These are phyloP conservation scores for Leccinum subrobustum DNA, from an alignment of 1,284 basidiomycete genomes.

Conservation along the genomic window DNA sequence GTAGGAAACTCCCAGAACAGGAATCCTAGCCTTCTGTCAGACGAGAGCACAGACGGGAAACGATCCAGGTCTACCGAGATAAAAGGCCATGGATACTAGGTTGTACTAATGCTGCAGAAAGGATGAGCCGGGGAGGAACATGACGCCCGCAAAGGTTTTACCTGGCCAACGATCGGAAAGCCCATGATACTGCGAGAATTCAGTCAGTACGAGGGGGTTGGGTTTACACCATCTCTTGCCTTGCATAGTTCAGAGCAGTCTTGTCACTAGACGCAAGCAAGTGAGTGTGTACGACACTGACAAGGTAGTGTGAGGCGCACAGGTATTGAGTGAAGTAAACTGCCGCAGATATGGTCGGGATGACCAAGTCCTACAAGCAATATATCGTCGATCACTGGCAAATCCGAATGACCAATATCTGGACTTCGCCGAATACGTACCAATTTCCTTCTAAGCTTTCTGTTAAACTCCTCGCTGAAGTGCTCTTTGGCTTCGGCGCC, in stretches of 20 bases:
- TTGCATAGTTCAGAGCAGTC: constrained; percentile 66
- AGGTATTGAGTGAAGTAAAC: constrained; percentile 69
- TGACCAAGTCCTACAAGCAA: constrained; percentile 47
- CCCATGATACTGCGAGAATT: constrained; percentile 54
- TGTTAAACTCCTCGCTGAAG: constrained; percentile 63
- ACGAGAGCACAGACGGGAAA: not conserved
- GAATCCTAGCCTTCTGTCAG: constrained; percentile 42
- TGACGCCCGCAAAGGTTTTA: constrained; percentile 21
- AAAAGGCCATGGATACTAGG: constrained; percentile 63
- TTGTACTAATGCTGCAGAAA: constrained; percentile 46
- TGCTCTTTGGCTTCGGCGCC: constrained; percentile 48
- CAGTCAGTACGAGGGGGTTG: constrained; percentile 2
- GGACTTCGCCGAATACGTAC: constrained; percentile 34
- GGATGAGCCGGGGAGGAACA: constrained; percentile 9
- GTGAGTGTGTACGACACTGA: constrained; percentile 3
- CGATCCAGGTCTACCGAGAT: constrained; percentile 17
- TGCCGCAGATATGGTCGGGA: constrained; percentile 61
- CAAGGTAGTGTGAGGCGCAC: constrained; percentile 31
- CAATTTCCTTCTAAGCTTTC: constrained; percentile 54
- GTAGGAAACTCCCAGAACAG: constrained; percentile 67
- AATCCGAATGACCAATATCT: not conserved
- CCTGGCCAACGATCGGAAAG: constrained; percentile 61
- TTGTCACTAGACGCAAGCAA: constrained; percentile 49
- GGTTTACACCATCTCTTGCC: constrained; percentile 33
- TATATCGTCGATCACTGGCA: not conserved